These are phyloP conservation scores for Neopestalotiopsis sp. DNA, from an alignment of 2,329 filamentous ascomycete species.

Conservation along the genomic window DNA sequence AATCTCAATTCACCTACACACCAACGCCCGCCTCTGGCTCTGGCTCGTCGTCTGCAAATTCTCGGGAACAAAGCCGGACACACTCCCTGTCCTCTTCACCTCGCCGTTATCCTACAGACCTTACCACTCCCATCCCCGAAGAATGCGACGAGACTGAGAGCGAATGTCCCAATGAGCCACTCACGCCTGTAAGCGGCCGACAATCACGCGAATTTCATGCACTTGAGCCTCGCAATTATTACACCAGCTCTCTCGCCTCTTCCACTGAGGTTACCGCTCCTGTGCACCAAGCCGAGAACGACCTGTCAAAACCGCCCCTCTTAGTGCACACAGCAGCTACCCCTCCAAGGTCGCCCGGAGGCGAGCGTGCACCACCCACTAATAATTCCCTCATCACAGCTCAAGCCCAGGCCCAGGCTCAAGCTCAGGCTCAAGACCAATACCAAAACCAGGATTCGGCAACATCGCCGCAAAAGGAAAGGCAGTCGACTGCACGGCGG, in stretches of 20 bases:
- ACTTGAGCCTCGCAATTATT: slow-evolving; percentile 45
- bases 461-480: slow-evolving; percentile 16
- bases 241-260: slow-evolving; percentile 28
- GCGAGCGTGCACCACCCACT: background rate
- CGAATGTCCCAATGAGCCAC: slow-evolving; percentile 64
- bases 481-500: slow-evolving; percentile 3
- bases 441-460: too few species aligned
- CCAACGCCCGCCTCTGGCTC: background rate
- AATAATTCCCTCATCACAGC: slow-evolving; percentile 22
- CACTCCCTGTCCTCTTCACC: slow-evolving; percentile 42
- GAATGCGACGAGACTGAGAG: slow-evolving; percentile 65
- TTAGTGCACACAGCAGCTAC: slow-evolving; percentile 19
- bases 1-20: slow-evolving; percentile 20
- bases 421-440: background rate
- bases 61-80: slow-evolving; percentile 18
- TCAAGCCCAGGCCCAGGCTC: background rate
- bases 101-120: slow-evolving; percentile 54
- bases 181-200: slow-evolving; percentile 64
- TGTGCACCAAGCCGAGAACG: background rate
- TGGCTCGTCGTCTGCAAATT: background rate
- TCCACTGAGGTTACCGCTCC: slow-evolving; percentile 14
- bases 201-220: slow-evolving; percentile 61
- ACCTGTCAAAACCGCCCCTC: slow-evolving; percentile 18
- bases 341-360: slow-evolving; percentile 20
- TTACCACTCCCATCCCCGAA: slow-evolving; percentile 60